Percentiles rank a stretch among this genome's conserved stretches.
phyloP scores from a whole-genome alignment of 2,329 filamentous ascomycete species.

The Amesomyces nigricolor region DNA sequence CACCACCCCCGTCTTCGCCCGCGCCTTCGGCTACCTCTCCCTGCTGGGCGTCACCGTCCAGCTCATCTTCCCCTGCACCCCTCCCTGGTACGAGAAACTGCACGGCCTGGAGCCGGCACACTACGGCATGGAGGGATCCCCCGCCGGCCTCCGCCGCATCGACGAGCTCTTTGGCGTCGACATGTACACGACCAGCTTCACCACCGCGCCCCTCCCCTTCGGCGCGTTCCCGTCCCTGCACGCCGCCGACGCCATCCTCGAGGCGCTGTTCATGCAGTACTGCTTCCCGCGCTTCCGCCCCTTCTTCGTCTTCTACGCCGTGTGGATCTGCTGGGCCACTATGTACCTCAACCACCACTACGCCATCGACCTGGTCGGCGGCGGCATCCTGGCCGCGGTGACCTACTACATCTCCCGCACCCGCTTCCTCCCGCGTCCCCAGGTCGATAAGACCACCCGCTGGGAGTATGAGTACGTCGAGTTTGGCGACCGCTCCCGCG shows the following conservation, averaged over 20 bases:
- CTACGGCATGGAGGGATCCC: constrained; percentile 84
- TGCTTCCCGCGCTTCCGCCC: constrained; percentile 79
- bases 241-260: constrained; percentile 80
- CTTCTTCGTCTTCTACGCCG: constrained; percentile 74
- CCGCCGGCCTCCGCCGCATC: constrained; percentile 81
- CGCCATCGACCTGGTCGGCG: constrained; percentile 83
- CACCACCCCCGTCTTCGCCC: constrained; percentile 76
- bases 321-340: constrained; percentile 97
- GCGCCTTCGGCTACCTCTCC: constrained; percentile 89
- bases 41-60: constrained; percentile 82
- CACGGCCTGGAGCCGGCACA: constrained; percentile 87
- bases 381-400: constrained; percentile 69
- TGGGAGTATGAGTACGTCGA: constrained; percentile 97
- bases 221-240: constrained; percentile 93
- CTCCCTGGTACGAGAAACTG: constrained; percentile 96
- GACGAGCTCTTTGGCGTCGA: constrained; percentile 88
- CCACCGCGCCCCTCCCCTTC: constrained; percentile 83
- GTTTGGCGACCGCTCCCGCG: constrained; percentile 54
- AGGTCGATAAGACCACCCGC: constrained; percentile 77
- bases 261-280: constrained; percentile 88
- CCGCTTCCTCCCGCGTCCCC: constrained; percentile 74
- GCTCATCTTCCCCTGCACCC: constrained; percentile 81
- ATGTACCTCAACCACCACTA: constrained; percentile 99
- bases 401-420: constrained; percentile 79
- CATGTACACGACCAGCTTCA: constrained; percentile 89